Conservation (phyloP, 2,329 filamentous ascomycete genomes). For the Fusarium sp. region DNA sequence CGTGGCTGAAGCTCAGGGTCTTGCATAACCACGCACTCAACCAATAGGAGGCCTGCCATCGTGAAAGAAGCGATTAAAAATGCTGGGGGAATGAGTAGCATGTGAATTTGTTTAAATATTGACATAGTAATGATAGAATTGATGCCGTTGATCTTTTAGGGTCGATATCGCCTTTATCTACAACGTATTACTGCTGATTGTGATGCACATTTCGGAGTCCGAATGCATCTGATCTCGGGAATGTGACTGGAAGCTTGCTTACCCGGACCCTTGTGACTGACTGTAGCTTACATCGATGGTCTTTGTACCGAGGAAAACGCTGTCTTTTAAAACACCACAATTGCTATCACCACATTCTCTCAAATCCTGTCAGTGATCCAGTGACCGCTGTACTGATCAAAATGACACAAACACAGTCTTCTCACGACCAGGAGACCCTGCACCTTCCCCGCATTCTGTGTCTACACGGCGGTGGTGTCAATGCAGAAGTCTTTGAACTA, state of each 20-base stretch:
- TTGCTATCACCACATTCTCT: neutral
- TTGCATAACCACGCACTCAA: conserved; percentile 39
- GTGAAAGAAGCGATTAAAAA: neutral
- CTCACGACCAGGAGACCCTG: conserved; percentile 24
- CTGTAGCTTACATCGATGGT: conserved; percentile 7
- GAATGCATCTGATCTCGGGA: conserved; percentile 17
- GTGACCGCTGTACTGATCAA: neutral
- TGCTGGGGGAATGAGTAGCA: conserved; percentile 9
- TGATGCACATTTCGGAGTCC: conserved; percentile 27
- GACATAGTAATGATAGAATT: neutral
- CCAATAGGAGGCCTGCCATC: conserved; percentile 8
- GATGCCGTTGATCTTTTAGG: neutral
- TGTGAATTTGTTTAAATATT: conserved; percentile 8
- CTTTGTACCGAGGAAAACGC: conserved; percentile 5
- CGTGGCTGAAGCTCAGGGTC: conserved; percentile 37
- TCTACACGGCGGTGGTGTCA: conserved; percentile 84
- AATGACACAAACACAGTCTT: conserved; percentile 41
- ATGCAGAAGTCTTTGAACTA: conserved; percentile 74
- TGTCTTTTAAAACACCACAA: neutral
- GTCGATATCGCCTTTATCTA: neutral
- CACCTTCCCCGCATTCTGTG: conserved; percentile 77
- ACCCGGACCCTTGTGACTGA: conserved; percentile 26
- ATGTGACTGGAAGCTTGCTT: conserved; percentile 24
- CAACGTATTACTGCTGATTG: neutral
- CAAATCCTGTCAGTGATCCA: neutral